Conservation (phyloP, 2,329 filamentous ascomycete genomes). For the Pestalotiopsis sp. region DNA sequence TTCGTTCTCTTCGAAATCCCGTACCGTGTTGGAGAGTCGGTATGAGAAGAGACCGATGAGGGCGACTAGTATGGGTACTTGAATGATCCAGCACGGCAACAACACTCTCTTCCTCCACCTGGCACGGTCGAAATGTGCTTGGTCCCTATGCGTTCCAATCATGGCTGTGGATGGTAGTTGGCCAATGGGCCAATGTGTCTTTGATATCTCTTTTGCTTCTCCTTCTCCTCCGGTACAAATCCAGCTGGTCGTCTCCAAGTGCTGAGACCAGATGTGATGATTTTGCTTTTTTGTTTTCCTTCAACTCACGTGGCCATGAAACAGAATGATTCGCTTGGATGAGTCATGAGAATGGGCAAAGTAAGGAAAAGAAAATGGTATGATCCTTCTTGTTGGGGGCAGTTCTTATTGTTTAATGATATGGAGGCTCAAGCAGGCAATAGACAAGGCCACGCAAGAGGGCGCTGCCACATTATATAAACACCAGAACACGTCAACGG, state of each 20-base stretch:
- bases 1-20: constrained; percentile 43
- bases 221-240: not conserved
- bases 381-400: not conserved
- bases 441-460: not conserved
- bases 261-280: not conserved
- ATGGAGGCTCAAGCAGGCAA: not conserved
- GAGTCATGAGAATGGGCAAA: not conserved
- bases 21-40: constrained; percentile 50
- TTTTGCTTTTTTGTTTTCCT: not conserved
- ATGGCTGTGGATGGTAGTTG: constrained; percentile 19
- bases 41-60: constrained; percentile 57
- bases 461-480: not conserved
- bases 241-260: not conserved
- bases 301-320: not conserved
- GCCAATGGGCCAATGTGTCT: not conserved
- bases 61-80: constrained; percentile 46
- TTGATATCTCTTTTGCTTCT: not conserved
- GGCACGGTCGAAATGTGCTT: constrained; percentile 55
- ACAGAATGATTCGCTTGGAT: not conserved
- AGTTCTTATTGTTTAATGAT: not conserved
- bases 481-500: not conserved
- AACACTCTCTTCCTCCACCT: constrained; percentile 53
- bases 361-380: not conserved
- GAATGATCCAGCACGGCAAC: constrained; percentile 52
- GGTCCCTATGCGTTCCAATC: constrained; percentile 49